Conservation (phyloP, 768 basidiomycete species). For the Kwoniella sp. region DNA sequence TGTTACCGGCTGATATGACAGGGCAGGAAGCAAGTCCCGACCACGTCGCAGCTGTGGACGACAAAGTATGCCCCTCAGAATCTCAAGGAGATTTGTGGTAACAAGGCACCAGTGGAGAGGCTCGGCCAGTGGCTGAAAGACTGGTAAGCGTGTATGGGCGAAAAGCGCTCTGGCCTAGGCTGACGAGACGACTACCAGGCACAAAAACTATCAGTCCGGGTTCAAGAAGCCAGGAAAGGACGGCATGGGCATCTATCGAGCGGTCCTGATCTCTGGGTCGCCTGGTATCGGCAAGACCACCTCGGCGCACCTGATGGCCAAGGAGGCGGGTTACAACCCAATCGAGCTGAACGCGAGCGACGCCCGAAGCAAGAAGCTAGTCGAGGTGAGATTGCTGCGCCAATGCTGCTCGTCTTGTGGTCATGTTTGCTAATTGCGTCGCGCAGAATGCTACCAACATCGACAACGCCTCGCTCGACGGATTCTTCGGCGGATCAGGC, state of each 20-base stretch:
- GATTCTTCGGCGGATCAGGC: conserved; percentile 55
- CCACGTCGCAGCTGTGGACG: conserved; percentile 75
- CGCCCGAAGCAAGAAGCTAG: conserved; percentile 88
- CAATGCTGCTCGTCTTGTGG: background rate
- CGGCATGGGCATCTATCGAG: conserved; percentile 78
- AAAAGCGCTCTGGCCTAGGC: background rate
- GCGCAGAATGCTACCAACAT: conserved; percentile 79
- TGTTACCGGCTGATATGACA: background rate
- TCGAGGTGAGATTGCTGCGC: conserved; percentile 65
- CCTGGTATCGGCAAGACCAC: conserved; percentile 99
- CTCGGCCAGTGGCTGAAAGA: conserved; percentile 78
- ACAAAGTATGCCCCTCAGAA: conserved; percentile 85
- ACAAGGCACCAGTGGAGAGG: conserved; percentile 86
- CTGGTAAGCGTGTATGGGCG: conserved; percentile 60
- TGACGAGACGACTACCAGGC: conserved; percentile 55
- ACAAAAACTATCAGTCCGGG: conserved; percentile 62
- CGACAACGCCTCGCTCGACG: conserved; percentile 80
- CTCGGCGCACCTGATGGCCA: conserved; percentile 85
- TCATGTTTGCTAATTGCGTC: conserved; percentile 1
- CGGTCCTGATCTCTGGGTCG: conserved; percentile 83
- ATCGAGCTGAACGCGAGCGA: conserved; percentile 98
- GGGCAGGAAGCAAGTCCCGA: conserved; percentile 46
- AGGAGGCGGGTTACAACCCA: conserved; percentile 81
- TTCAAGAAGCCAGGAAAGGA: conserved; percentile 95
- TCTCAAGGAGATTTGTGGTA: conserved; percentile 88